Percentiles rank a stretch among this genome's conserved stretches.
Conservation (phyloP, 2,329 filamentous ascomycete genomes). For the Leptodontidium sp. region DNA sequence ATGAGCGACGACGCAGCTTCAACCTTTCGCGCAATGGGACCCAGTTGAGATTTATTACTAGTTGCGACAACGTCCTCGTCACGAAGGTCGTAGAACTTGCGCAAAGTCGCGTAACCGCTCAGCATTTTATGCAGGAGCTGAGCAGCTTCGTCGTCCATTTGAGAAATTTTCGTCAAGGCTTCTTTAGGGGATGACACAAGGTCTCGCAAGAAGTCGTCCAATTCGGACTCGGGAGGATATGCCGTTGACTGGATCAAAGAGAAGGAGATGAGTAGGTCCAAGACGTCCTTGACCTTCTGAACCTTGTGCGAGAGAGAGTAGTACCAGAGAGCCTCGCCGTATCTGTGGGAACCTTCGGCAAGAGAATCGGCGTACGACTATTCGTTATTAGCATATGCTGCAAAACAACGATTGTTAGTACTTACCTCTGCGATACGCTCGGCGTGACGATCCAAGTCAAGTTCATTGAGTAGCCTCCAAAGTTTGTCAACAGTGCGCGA, state of each 20-base stretch:
- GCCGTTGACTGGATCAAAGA: slow-evolving; percentile 85
- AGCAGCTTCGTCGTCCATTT: slow-evolving; percentile 81
- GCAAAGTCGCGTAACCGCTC: slow-evolving; percentile 90
- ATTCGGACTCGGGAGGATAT: slow-evolving; percentile 74
- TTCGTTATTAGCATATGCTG: slow-evolving; percentile 37
- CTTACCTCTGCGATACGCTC: slow-evolving; percentile 83
- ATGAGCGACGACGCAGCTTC: slow-evolving; percentile 78
- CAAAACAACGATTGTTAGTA: slow-evolving; percentile 27
- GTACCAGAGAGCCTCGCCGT: slow-evolving; percentile 88
- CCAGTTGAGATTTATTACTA: slow-evolving; percentile 49
- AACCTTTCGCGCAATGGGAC: slow-evolving; percentile 67
- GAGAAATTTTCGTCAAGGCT: slow-evolving; percentile 75
- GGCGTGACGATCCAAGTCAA: slow-evolving; percentile 81
- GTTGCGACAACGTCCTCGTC: slow-evolving; percentile 65
- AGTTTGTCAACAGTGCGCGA: slow-evolving; percentile 80
- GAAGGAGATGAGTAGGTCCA: slow-evolving; percentile 87
- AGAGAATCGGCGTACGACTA: slow-evolving; percentile 86
- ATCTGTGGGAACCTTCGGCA: slow-evolving; percentile 75
- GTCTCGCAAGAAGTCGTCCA: slow-evolving; percentile 75
- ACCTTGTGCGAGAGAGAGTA: slow-evolving; percentile 85
- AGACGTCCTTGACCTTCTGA: slow-evolving; percentile 82
- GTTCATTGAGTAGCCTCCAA: slow-evolving; percentile 77
- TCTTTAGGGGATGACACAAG: slow-evolving; percentile 77
- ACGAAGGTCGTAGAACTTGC: slow-evolving; percentile 88
- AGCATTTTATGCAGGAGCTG: slow-evolving; percentile 84